Conservation (phyloP, 495 filamentous ascomycete species). For the Rhypophila decipiens region DNA sequence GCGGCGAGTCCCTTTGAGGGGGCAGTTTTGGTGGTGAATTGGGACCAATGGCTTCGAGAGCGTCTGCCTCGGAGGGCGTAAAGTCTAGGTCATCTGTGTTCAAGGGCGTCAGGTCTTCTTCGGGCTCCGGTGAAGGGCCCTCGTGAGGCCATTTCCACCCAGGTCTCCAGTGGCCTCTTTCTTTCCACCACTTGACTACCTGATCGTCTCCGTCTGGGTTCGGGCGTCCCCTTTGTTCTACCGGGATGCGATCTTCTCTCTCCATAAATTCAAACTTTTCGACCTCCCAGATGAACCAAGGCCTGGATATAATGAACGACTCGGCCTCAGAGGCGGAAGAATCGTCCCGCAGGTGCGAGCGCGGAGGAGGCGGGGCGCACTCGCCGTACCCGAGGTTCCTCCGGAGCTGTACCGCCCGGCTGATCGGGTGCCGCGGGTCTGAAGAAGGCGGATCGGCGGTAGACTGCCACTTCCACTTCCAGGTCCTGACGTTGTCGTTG, state of each 20-base stretch:
- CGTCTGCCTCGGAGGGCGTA: conserved; percentile 17
- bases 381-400: neutral
- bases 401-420: neutral
- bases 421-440: neutral
- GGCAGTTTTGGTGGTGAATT: neutral
- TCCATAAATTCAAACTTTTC: neutral
- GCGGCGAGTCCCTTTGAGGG: too few species aligned
- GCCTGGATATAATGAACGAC: conserved; percentile 7
- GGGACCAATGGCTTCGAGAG: conserved; percentile 12
- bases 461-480: conserved; percentile 11
- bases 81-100: conserved; percentile 6
- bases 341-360: neutral
- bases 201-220: too few species aligned
- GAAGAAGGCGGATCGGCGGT: neutral
- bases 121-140: conserved; percentile 13
- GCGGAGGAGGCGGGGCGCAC: neutral
- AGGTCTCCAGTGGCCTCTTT: neutral
- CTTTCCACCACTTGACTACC: too few species aligned
- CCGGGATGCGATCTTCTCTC: conserved; percentile 22
- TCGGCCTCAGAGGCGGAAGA: neutral
- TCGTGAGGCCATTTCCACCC: conserved; percentile 20
- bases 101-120: conserved; percentile 4
- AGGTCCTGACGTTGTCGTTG: neutral
- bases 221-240: neutral
- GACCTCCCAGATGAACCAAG: conserved; percentile 4